Evolutionary conservation across 164 flowering plant species (phyloP).

Genomic region (Tinospora cordifolia): DNA sequence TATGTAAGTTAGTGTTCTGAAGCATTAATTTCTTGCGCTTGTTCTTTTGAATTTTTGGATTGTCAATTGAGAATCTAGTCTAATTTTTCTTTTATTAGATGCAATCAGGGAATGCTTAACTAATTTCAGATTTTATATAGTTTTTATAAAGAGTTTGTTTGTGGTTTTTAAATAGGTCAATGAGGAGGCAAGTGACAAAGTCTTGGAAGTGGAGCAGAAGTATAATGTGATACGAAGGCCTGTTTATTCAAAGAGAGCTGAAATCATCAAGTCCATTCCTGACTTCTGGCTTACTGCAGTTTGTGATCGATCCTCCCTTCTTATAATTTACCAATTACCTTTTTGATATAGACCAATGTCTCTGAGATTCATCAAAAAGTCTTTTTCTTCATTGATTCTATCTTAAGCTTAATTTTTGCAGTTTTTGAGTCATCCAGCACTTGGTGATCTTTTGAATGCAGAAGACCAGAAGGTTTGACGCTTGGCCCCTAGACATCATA

Average conservation of each 20-base stretch:
- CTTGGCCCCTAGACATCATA: neutral
- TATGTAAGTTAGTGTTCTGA: no score
- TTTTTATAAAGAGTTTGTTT: conserved; percentile 2
- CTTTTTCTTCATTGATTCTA: conserved; percentile 11
- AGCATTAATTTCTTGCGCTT: no score
- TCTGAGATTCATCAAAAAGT: neutral
- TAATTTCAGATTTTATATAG: neutral
- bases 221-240: conserved; percentile 76
- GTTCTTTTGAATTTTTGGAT: neutral
- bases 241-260: conserved; percentile 65
- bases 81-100: no score
- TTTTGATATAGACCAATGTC: neutral
- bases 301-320: conserved; percentile 21
- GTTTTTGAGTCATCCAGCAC: conserved; percentile 46
- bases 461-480: conserved; percentile 40
- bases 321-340: neutral
- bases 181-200: conserved; percentile 88
- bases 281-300: conserved; percentile 98
- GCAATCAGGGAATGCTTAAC: neutral
- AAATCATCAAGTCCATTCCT: conserved; percentile 68
- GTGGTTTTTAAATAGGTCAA: conserved; percentile 40
- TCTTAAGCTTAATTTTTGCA: conserved; percentile 17
- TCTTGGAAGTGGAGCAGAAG: conserved; percentile 85
- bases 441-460: conserved; percentile 36
- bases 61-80: neutral